Conservation (phyloP, 148 eudicot genomes). For the Arbutus unedo region DNA sequence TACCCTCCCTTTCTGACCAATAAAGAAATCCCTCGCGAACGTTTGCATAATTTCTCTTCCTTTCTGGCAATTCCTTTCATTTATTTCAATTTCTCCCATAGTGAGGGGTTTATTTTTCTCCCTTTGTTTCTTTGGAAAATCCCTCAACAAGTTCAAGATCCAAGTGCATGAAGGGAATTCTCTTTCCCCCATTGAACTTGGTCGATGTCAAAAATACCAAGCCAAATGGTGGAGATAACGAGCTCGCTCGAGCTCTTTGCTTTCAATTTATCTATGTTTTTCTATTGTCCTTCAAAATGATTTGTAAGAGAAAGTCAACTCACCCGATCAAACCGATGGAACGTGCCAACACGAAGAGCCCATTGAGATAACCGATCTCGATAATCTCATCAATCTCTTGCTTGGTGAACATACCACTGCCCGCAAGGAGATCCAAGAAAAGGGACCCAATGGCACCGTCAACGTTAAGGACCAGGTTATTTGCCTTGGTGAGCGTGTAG, state of each 20-base stretch:
- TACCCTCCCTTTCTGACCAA: no score
- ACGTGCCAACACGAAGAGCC: slow-evolving; percentile 93
- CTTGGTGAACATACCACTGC: slow-evolving; percentile 94
- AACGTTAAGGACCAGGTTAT: slow-evolving; percentile 84
- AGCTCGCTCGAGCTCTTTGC: neutral
- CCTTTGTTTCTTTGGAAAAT: neutral
- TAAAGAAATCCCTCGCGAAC: no score
- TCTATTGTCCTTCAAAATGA: neutral
- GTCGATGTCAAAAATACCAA: neutral
- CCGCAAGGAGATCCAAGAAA: slow-evolving; percentile 93
- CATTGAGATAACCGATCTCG: slow-evolving; percentile 83
- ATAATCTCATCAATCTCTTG: slow-evolving; percentile 95
- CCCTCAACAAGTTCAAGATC: neutral
- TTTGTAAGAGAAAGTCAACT: slow-evolving; percentile 25
- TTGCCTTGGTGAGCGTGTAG: slow-evolving; percentile 93
- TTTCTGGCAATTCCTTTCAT: neutral
- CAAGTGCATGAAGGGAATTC: neutral
- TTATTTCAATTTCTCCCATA: no score
- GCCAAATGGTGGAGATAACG: neutral
- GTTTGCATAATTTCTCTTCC: neutral
- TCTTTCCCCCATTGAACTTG: neutral
- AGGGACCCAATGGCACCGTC: slow-evolving; percentile 97
- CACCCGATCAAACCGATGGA: slow-evolving; percentile 97
- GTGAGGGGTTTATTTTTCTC: neutral
- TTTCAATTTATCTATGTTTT: no score